Evolutionary conservation across 2,329 filamentous ascomycete species (phyloP), one percentile per base, ranked within the genome.

Genomic region (Verticillium longisporum): DNA sequence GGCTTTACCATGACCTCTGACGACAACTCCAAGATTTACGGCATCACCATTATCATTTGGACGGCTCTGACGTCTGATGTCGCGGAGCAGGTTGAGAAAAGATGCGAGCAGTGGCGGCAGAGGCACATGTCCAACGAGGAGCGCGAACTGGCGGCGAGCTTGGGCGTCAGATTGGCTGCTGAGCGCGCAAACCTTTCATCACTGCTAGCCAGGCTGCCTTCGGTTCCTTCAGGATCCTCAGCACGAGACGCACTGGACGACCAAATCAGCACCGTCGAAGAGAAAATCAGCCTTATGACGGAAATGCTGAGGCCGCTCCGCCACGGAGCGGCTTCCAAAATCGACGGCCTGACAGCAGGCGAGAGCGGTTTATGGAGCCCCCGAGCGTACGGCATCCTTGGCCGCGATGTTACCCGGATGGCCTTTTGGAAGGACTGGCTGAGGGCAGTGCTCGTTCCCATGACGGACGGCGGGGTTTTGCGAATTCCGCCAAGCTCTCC

Each of bases 401-500:
- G 95, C 37, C 85, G 91, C 64, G 95, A 99, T 72, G 82, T 83
- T 13, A 88, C 87, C 63, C 84, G 96, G 76, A 92, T 93, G 65
- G 86, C 87, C 36, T 98, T 99, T 76, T 99, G 94, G 93, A 98
- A 98, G 74, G 95, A 99, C 73, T 99, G 95, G 95, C 83, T 99
- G 56, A 89, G 92, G 74, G 93, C 94, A 6, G 84, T 98, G 10
- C 81, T 95, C n/a, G 91, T 97, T 26, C 95, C 95, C 33, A 99
- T 98, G 95, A 92, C 88, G 1, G 92, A 96, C 71, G 92, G 94
- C 21, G 87, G 83, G 14, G 82, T 99, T 34, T 77, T 95, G 66
- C 85, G 93, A 61, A 87, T 99, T 7, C 92, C 95, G 6, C 82
- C 91, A 10, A 96, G 89, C 74, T 98, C 94, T 5, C 93, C 95